Evolutionary conservation across 1,284 basidiomycete species (phyloP), one percentile per base, ranked within the genome.

Genomic region (Sutorius eximius): DNA sequence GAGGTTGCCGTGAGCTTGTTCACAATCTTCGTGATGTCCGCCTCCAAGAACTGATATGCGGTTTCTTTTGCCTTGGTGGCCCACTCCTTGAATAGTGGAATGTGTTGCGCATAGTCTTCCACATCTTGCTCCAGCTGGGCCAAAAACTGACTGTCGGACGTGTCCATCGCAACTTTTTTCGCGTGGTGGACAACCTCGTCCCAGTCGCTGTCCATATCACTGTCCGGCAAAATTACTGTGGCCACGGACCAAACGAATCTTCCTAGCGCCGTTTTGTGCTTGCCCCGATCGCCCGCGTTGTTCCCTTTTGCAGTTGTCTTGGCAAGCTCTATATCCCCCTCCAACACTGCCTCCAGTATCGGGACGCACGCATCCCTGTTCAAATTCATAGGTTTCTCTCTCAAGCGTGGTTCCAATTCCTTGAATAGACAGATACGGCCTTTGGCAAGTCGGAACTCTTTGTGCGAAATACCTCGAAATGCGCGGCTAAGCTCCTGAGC

Each of bases 381-480:
- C 2, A 73, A 30, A 16, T 55, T 37, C 2, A 30, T 0, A 5
- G 1, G 8, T 1, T 27, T 52, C 16, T 44, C 48, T 3, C 53
- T 30, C 11, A 48, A 22, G 5, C 50, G 47, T 2, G 52, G 42
- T 6, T 16, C 9, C n/a, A 72, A 49, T 3, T 63, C 36, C 22
- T 52, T 54, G 8, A 64, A 60, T 15, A 64, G 18, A 46, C 56
- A 53, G 6, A 73, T 51, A 8, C 61, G 60, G 0, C 66, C 55
- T 49, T 74, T 75, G 4, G 58, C 27, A 0, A 6, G 8, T 36
- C 33, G 56, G 56, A 67, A 69, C 0, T 53, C 54, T 32, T n/a
- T n/a, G n/a, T n/a, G n/a, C n/a, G 15, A 12, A 3, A 51, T 43
- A 6, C 18, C 41, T 3, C 55, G 20, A 24, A 57, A 47, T 5